Conservation (phyloP, 345 rosid genomes). For the Camelina sativa region DNA sequence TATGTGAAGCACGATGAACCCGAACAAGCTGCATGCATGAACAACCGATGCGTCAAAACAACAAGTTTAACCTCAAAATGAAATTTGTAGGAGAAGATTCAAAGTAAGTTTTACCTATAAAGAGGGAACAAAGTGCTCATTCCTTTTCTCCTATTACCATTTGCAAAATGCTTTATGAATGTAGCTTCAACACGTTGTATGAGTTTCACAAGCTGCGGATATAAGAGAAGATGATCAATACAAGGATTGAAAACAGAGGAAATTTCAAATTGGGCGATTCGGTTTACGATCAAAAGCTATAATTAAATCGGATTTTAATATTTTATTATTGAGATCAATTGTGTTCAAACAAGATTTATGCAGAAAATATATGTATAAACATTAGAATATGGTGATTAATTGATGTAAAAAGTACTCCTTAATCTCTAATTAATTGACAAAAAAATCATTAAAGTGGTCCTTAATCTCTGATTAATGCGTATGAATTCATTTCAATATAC, state of each 20-base stretch:
- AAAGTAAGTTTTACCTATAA: conserved; percentile 51
- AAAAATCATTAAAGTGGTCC: no score
- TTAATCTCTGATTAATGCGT: no score
- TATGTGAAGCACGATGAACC: conserved; percentile 54
- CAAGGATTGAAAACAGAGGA: neutral
- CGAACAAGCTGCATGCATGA: conserved; percentile 52
- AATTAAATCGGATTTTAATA: no score
- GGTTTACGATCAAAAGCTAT: neutral
- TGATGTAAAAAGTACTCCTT: neutral
- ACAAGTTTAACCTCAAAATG: neutral
- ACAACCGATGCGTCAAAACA: neutral
- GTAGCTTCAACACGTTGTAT: conserved; percentile 66
- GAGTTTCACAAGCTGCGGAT: conserved; percentile 51
- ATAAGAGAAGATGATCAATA: conserved; percentile 1
- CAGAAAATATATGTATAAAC: neutral
- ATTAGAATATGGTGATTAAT: neutral
- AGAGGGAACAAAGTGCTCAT: conserved; percentile 69
- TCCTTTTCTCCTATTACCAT: conserved; percentile 62
- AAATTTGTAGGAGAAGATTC: neutral
- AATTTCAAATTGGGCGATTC: neutral
- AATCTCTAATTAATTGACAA: no score
- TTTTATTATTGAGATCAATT: neutral
- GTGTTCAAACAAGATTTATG: neutral
- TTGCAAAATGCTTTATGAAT: conserved; percentile 66
- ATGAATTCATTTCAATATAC: no score